Evolutionary conservation across 2,329 filamentous ascomycete genomes (phyloP).

Genomic region (Neofusicoccum kwambonambiense): DNA sequence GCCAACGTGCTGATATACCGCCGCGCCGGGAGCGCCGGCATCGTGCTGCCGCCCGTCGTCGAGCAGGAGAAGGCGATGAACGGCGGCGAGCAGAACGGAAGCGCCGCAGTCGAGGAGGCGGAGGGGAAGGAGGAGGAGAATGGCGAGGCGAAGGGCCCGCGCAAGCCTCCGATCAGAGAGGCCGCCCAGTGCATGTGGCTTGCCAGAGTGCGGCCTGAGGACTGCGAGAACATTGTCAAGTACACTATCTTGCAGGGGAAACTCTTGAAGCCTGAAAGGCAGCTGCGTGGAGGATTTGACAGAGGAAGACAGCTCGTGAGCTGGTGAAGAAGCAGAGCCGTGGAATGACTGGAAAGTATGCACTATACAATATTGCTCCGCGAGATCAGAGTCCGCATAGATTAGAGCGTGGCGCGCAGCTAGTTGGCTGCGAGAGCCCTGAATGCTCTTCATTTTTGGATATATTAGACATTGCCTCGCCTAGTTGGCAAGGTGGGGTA

Average conservation of each 20-base stretch:
- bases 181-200: slow-evolving; percentile 93
- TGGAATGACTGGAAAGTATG: background rate
- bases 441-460: background rate
- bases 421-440: background rate
- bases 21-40: slow-evolving; percentile 41
- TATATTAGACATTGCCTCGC: background rate
- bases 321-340: slow-evolving; percentile 60
- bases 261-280: slow-evolving; percentile 81
- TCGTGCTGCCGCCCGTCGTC: background rate
- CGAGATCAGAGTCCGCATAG: background rate
- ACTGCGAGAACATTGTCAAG: slow-evolving; percentile 87
- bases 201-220: slow-evolving; percentile 77
- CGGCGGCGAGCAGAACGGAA: slow-evolving; percentile 19
- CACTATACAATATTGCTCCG: background rate
- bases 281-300: slow-evolving; percentile 90
- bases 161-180: slow-evolving; percentile 36
- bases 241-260: slow-evolving; percentile 93
- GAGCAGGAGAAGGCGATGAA: slow-evolving; percentile 20
- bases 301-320: slow-evolving; percentile 75
- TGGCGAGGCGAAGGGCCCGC: slow-evolving; percentile 23
- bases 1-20: slow-evolving; percentile 95
- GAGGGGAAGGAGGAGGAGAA: slow-evolving; percentile 35
- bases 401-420: background rate
- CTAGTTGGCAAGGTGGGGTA: background rate
- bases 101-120: slow-evolving; percentile 35